Conservation (phyloP, 164 flowering plant genomes). For the Buxus sempervirens region DNA sequence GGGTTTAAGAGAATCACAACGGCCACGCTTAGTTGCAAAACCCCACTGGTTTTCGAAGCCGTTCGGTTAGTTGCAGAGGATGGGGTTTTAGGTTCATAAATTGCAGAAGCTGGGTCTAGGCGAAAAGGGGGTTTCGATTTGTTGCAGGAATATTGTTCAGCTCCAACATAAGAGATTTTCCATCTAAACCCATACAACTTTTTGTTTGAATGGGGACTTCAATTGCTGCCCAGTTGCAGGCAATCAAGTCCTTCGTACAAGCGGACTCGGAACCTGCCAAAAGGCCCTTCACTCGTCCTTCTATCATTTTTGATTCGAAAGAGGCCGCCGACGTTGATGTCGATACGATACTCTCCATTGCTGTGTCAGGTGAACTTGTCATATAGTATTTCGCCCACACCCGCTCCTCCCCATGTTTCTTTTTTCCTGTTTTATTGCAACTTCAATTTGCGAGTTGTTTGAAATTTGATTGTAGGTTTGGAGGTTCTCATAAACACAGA, state of each 20-base stretch:
- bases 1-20: no score
- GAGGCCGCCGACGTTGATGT: conserved; percentile 83
- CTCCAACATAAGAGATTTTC: no score
- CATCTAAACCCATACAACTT: no score
- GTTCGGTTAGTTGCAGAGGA: no score
- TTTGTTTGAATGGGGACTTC: conserved; percentile 35
- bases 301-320: conserved; percentile 66
- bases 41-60: no score
- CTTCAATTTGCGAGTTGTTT: background rate
- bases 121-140: no score
- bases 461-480: conserved; percentile 42
- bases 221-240: conserved; percentile 66
- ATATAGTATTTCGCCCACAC: no score
- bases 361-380: conserved; percentile 48
- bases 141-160: no score
- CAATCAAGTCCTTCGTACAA: conserved; percentile 38
- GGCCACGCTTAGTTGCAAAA: no score
- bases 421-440: background rate
- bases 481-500: conserved; percentile 54
- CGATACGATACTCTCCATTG: conserved; percentile 53
- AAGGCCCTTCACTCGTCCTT: conserved; percentile 76
- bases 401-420: no score
- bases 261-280: conserved; percentile 42
- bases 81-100: no score
- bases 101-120: no score